Percentiles rank a stretch among this genome's conserved stretches.
These are phyloP conservation scores for Fusarium dimerum DNA, from an alignment of 2,329 filamentous ascomycete species.

Conservation along the genomic window DNA sequence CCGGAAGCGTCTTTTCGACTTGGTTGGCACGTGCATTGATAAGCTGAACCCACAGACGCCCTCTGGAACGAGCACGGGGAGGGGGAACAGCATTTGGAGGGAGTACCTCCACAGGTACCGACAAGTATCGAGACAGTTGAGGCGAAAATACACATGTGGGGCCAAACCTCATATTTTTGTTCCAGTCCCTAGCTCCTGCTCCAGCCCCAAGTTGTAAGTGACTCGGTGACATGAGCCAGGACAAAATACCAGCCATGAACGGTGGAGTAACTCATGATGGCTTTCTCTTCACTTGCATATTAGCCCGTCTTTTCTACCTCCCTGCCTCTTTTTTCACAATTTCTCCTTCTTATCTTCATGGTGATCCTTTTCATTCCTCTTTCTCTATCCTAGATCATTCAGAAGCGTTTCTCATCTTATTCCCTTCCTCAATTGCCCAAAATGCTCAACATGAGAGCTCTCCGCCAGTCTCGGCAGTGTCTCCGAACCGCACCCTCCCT, in stretches of 20 bases:
- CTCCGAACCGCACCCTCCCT: constrained; percentile 26
- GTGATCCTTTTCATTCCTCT: neutral
- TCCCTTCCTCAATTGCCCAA: constrained; percentile 6
- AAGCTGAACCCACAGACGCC: neutral
- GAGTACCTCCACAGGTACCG: neutral
- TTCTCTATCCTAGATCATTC: neutral
- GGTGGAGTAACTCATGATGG: neutral
- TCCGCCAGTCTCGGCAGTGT: constrained; percentile 24
- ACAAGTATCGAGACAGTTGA: neutral
- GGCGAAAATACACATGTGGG: neutral
- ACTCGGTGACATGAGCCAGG: constrained; percentile 17
- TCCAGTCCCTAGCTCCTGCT: neutral
- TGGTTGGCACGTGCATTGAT: neutral
- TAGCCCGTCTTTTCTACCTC: constrained; percentile 3
- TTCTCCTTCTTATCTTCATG: neutral
- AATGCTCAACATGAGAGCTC: constrained; percentile 27
- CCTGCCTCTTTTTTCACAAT: no score
- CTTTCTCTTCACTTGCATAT: constrained; percentile 3
- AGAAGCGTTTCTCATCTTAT: neutral
- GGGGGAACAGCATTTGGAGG: neutral
- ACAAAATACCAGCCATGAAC: neutral
- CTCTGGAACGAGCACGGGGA: neutral
- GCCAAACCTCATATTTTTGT: neutral
- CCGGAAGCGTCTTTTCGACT: neutral
- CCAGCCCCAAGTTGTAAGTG: neutral